Evolutionary conservation across 2,329 filamentous ascomycete species (phyloP), one percentile per base, ranked within the genome.

Genomic region (Sporothrix humicola): DNA sequence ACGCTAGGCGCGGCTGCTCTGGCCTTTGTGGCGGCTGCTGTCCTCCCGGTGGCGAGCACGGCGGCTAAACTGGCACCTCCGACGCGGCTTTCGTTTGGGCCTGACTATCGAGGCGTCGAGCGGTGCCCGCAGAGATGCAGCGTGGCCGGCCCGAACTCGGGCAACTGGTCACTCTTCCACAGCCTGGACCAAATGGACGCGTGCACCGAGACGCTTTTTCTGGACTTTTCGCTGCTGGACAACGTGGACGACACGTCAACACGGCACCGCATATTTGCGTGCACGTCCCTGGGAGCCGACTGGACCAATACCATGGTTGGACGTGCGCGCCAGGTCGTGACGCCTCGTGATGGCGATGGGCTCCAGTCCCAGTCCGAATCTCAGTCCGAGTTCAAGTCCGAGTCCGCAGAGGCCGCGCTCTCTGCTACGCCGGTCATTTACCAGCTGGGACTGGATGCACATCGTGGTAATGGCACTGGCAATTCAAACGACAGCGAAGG

Each of bases 131-230:
- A 26, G 17, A 12, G 50, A 26, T 69, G 66, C 66, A 56, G 48
- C 23, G 4, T 56, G 3, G 37, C 66, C 7, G 66, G 66, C 26
- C 13, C 66, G 9, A 54, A 44, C 66, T 37, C 66, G 7, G 66
- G 48, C 15, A 69, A 69, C 50, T 69, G 66, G 66, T 54, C 66
- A 8, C 23, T 69, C 23, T 69, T 56, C 46, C 23, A 50, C 31
- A 50, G 48, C 66, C 66, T 69, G 26, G 66, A 69, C 23, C 66
- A 69, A 15, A 54, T 52, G 2, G 46, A 54, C 13, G 8, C 26
- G 26, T 69, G 66, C 46, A 23, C n/a, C 23, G 31, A 42, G 48
- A 31, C 66, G 3, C 26, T 69, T 4, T 69, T 54, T 50, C 20
- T n/a, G 7, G 23, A 69, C 23, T 69, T 69, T 31, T 37, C 31